Evolutionary conservation across 75 land plant species (phyloP), one percentile per base, ranked within the genome.

Genomic region (Picea sitchensis): DNA sequence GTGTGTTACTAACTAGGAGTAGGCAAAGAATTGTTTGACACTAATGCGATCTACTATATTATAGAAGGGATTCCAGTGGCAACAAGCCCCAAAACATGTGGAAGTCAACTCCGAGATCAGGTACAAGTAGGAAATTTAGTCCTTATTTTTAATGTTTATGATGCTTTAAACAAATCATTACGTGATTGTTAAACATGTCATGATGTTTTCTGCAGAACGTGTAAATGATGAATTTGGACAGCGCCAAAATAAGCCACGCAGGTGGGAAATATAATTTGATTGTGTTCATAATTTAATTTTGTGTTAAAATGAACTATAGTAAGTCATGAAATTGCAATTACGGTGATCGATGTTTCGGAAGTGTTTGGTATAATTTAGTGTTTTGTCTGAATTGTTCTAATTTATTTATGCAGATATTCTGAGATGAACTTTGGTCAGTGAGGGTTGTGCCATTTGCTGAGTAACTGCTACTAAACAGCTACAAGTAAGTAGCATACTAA

Each of bases 381-480:
- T 75, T n/a, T 32, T 32, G 57, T 69, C 26, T 13, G 44, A 75
- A 2, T 96, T 95, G 79, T 23, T 12, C 21, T 56, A 63, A 68
- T 83, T 32, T 57, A 15, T 26, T 26, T 26, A 26, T 82, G 84
- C 90, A 91, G 93, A 90, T 92, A 92, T 44, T 90, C 93, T 12
- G 93, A 87, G 78, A 92, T 92, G 93, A 92, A 85, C 73, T 89
- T 89, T 86, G 91, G 89, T 77, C 88, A 87, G 75, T 92, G 90
- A 92, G 79, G 77, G 64, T 62, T 59, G 14, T 79, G 76, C 30
- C 20, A 78, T 59, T 4, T 36, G 23, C 68, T 73, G 77, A 62
- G 82, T 68, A 59, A 64, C 44, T 77, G 71, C 26, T 61, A 81
- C 64, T 83, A 79, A 82, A 64, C 76, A 78, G 82, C 18, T 71